Evolutionary conservation across 208 protist genomes (phyloP), one percentile per base, ranked within the genome.

Genomic region (Leishmania amazonensis): DNA sequence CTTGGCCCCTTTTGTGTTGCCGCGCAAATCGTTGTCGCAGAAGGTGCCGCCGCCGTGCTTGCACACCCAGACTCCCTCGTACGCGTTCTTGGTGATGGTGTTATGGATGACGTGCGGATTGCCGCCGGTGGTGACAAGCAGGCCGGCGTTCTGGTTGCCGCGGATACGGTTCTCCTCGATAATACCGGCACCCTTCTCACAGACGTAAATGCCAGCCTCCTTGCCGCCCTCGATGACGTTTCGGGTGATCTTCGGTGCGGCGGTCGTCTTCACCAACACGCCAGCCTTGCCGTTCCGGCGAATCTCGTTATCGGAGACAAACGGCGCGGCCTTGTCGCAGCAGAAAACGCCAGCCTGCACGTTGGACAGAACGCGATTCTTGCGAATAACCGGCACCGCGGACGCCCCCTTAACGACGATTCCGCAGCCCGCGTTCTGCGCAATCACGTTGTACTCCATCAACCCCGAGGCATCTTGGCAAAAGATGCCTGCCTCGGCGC

Each of bases 1-100:
- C 79, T 88, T 94, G 8, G 91, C 80, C 7, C 94, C 94, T 40
- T 94, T 93, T 9, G 82, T 65, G 80, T 98, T 98, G n/a, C 87
- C 84, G 60, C 91, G 92, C 62, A 98, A 81, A 76, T 98, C 94
- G 76, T 98, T 98, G 70, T 91, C 86, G 81, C 86, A 89, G 80
- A 96, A 96, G 42, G 87, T 92, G 38, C 93, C 93, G 53, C 87
- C 81, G 21, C 95, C 95, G 35, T 70, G 82, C 76, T 96, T 95
- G 85, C 95, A 98, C 60, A 98, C 90, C 94, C 95, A 98, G 7
- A 98, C 87, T 28, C 95, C 95, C 79, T 98, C 95, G 80, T 96
- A 97, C 57, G 87, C 81, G 85, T 97, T 98, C 8, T 88, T 85
- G 38, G 79, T 80, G 67, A 98, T 80, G 2, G 74, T 89, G 88